Percentiles rank a stretch among this genome's conserved stretches.
Evolutionary conservation across 331 rosid genomes (phyloP).

Genomic region (Stylosanthes scabra): DNA sequence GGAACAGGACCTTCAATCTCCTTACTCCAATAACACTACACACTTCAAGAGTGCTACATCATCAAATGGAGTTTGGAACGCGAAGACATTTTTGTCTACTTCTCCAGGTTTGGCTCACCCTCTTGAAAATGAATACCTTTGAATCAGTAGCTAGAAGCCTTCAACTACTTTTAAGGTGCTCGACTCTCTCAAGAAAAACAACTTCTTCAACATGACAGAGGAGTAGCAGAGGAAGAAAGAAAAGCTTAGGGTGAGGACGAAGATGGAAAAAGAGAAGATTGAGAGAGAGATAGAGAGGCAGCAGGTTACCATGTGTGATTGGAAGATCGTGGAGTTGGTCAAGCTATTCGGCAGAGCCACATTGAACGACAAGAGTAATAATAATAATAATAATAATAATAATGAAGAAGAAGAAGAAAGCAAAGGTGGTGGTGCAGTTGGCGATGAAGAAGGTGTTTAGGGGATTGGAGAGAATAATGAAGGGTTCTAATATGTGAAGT

Average conservation of each 20-base stretch:
- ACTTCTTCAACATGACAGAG: not conserved
- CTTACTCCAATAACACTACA: constrained; percentile 52
- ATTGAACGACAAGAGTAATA: not conserved
- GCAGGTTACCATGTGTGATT: constrained; percentile 72
- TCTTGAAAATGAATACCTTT: constrained; percentile 34
- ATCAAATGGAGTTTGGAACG: constrained; percentile 72
- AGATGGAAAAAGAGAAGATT: constrained; percentile 67
- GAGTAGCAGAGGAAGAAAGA: constrained; percentile 48
- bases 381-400: not conserved
- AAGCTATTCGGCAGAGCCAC: constrained; percentile 19
- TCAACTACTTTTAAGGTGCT: constrained; percentile 6
- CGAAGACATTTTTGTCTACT: constrained; percentile 69
- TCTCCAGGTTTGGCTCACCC: constrained; percentile 62
- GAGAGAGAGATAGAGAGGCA: constrained; percentile 81
- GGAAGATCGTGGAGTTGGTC: constrained; percentile 54
- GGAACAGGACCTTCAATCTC: constrained; percentile 38
- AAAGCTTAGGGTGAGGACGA: constrained; percentile 48
- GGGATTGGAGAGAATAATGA: constrained; percentile 71
- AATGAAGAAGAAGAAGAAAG: not conserved
- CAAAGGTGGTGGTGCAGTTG: constrained; percentile 31
- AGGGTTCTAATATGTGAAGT: constrained; percentile 78
- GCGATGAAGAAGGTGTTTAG: constrained; percentile 52
- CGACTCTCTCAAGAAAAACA: not conserved
- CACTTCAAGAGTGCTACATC: constrained; percentile 67
- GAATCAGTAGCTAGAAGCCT: constrained; percentile 48